Evolutionary conservation across 176 grass and related monocot species (phyloP).

Genomic region (Poa pratensis): DNA sequence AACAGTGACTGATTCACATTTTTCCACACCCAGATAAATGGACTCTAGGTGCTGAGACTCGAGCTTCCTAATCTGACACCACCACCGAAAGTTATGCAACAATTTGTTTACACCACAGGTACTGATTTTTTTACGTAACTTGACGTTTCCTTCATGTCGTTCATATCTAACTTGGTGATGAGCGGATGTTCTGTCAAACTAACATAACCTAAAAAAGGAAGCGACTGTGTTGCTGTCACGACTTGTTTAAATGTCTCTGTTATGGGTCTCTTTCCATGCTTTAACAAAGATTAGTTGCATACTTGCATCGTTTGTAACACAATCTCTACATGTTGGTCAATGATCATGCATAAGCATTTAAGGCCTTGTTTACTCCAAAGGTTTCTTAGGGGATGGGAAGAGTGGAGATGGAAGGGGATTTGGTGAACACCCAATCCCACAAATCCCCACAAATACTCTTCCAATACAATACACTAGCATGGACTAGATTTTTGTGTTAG

Average conservation of each 20-base stretch:
- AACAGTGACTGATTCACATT: background rate
- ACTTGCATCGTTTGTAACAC: background rate
- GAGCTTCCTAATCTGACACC: background rate
- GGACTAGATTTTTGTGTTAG: too few species aligned
- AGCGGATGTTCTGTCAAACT: background rate
- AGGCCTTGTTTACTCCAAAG: too few species aligned
- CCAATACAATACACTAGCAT: too few species aligned
- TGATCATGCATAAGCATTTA: background rate
- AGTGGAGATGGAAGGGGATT: too few species aligned
- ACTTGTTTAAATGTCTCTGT: background rate
- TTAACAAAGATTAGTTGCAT: background rate
- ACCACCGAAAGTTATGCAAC: background rate
- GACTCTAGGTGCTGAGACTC: background rate
- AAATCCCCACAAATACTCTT: too few species aligned
- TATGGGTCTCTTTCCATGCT: background rate
- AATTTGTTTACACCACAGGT: background rate
- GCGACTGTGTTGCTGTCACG: background rate
- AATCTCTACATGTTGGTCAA: background rate
- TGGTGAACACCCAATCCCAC: too few species aligned
- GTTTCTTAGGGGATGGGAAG: too few species aligned
- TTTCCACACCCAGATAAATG: background rate
- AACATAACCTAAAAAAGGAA: constrained; percentile 6
- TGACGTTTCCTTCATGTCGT: background rate
- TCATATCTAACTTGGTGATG: background rate
- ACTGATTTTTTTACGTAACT: background rate